These are phyloP conservation scores for Candida quercuum DNA, from an alignment of 805 yeast species.

Conservation along the genomic window DNA sequence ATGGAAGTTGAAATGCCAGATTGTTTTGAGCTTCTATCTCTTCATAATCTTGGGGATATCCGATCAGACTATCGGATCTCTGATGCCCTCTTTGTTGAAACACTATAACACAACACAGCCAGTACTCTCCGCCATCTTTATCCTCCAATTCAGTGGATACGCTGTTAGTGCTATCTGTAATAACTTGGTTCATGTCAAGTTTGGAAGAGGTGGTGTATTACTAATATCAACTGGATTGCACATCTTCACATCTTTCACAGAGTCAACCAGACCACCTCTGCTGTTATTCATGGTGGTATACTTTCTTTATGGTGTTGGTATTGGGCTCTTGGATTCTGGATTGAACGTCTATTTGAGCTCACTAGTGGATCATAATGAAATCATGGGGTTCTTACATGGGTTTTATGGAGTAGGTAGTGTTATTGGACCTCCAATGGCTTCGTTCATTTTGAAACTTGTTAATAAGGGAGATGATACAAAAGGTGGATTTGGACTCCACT, in stretches of 20 bases:
- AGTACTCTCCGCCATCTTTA: constrained; percentile 42
- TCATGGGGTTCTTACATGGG: constrained; percentile 63
- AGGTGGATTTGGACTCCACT: constrained; percentile 18
- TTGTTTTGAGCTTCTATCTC: constrained; percentile 31
- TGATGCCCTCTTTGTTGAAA: constrained; percentile 45
- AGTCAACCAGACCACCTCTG: not conserved
- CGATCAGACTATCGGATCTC: constrained; percentile 58
- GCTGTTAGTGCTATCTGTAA: constrained; percentile 45
- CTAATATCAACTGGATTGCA: constrained; percentile 10
- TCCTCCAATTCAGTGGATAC: constrained; percentile 52
- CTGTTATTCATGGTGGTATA: constrained; percentile 33
- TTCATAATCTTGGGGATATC: constrained; percentile 48
- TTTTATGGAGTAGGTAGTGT: constrained; percentile 71
- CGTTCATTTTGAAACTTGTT: constrained; percentile 29
- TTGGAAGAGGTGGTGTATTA: constrained; percentile 47
- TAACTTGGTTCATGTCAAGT: constrained; percentile 32
- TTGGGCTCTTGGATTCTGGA: constrained; percentile 52
- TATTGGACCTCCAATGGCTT: constrained; percentile 59
- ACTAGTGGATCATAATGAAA: constrained; percentile 47
- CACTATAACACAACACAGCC: constrained; percentile 45
- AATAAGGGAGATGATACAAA: constrained; percentile 17
- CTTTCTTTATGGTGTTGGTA: constrained; percentile 45
- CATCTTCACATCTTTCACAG: not conserved
- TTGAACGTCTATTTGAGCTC: constrained; percentile 44
- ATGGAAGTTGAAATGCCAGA: constrained; percentile 39